Percentiles rank a stretch among this genome's conserved stretches.
Conservation (phyloP, 139 green algal species). For the Micractinium conductrix region DNA sequence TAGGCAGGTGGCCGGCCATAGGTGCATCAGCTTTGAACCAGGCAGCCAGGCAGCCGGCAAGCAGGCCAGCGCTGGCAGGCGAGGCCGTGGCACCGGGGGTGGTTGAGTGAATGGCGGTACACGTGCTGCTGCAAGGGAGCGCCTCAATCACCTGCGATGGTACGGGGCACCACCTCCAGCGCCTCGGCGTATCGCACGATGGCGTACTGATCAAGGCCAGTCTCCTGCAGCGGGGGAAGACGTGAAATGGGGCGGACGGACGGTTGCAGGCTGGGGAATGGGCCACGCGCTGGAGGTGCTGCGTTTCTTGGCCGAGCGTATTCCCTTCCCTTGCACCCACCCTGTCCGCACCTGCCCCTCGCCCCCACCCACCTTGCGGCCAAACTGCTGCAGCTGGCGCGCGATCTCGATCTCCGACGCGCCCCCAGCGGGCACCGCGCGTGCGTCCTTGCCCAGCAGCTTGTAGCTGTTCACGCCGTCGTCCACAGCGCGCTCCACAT, state of each 20-base stretch:
- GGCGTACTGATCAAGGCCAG: constrained; percentile 96
- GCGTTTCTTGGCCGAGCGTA: background rate
- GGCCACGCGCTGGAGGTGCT: background rate
- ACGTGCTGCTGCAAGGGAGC: no score
- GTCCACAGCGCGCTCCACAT: constrained; percentile 96
- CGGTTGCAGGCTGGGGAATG: background rate
- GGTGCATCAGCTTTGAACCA: no score
- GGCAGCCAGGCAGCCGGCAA: no score
- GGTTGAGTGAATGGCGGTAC: no score
- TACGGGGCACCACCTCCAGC: constrained; percentile 89
- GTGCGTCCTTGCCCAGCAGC: constrained; percentile 83
- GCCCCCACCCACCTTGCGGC: constrained; percentile 30
- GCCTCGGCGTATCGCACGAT: constrained; percentile 93
- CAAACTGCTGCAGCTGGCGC: constrained; percentile 57
- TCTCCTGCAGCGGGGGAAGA: constrained; percentile 63
- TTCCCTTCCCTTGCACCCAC: background rate
- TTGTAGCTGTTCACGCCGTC: constrained; percentile 98
- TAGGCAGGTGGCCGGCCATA: no score
- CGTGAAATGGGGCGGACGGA: background rate
- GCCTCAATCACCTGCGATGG: no score
- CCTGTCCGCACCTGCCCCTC: background rate
- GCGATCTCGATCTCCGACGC: constrained; percentile 92
- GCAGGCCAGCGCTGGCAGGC: no score
- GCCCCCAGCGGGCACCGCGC: constrained; percentile 84
- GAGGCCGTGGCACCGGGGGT: no score